Evolutionary conservation across 2,329 filamentous ascomycete species (phyloP).

Genomic region (Plenodomus biglobosus): DNA sequence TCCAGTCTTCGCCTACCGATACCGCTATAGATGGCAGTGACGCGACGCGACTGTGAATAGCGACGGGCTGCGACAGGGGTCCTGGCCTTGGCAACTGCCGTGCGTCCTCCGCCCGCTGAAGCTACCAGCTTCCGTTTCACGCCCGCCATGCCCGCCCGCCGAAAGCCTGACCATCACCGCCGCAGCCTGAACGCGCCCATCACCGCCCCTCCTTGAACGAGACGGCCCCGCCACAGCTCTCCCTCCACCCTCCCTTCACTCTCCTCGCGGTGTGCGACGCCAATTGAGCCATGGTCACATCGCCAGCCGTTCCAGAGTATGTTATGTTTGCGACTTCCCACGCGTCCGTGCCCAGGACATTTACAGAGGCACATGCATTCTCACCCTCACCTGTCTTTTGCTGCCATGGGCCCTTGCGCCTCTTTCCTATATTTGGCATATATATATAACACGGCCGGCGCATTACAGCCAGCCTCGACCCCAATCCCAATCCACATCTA

Average conservation of each 20-base stretch:
- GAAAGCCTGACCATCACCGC: conserved; percentile 18
- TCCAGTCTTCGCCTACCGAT: neutral
- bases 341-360: neutral
- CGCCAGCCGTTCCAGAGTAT: conserved; percentile 49
- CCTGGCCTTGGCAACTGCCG: conserved; percentile 17
- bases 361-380: neutral
- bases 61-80: conserved; percentile 8
- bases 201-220: conserved; percentile 13
- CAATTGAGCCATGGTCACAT: conserved; percentile 45
- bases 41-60: conserved; percentile 18
- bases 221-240: conserved; percentile 11
- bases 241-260: conserved; percentile 2
- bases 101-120: conserved; percentile 17
- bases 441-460: no score
- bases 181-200: conserved; percentile 9
- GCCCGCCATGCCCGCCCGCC: conserved; percentile 14
- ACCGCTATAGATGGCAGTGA: conserved; percentile 6
- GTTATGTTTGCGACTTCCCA: conserved; percentile 32
- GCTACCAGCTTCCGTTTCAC: conserved; percentile 22
- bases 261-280: conserved; percentile 23
- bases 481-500: neutral
- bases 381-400: conserved; percentile 1
- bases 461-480: no score
- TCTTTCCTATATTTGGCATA: no score
- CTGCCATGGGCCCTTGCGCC: no score